Conservation (phyloP, 192 early-diverging fungal species). For the Allomyces arbusculus region DNA sequence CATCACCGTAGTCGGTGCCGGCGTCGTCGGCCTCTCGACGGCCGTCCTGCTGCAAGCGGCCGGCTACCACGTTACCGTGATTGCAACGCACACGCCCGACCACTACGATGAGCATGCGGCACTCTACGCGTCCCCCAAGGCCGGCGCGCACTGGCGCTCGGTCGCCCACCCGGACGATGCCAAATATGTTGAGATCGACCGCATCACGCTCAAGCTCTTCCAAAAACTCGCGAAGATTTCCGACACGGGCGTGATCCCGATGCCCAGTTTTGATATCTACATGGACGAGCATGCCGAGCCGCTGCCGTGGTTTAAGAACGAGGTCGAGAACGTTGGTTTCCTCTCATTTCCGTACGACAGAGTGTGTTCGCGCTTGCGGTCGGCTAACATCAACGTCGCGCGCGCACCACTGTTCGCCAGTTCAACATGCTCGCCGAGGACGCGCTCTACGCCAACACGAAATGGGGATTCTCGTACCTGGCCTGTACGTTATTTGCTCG, state of each 20-base stretch:
- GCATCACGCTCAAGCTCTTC: background rate
- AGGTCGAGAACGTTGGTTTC: background rate
- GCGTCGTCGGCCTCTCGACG: conserved; percentile 52
- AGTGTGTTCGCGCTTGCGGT: too few species aligned
- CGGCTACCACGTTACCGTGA: conserved; percentile 36
- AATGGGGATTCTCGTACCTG: too few species aligned
- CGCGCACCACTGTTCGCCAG: too few species aligned
- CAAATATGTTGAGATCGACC: too few species aligned
- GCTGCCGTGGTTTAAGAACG: background rate
- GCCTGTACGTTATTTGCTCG: too few species aligned
- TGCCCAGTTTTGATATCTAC: background rate
- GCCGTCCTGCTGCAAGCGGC: conserved; percentile 39
- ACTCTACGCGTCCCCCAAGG: conserved; percentile 22
- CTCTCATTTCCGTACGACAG: too few species aligned
- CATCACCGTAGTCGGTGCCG: conserved; percentile 45
- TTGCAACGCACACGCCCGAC: conserved; percentile 21
- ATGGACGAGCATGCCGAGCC: background rate
- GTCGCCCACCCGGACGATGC: conserved; percentile 21
- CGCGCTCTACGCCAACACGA: too few species aligned
- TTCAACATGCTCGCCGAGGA: too few species aligned
- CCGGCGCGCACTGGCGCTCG: conserved; percentile 45
- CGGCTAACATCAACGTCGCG: too few species aligned
- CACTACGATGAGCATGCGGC: background rate
- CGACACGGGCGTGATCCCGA: background rate
- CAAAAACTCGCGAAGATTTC: background rate